phyloP scores from a whole-genome alignment of 2,329 filamentous ascomycete genomes.

The Aspergillus fumigatiaffinis region DNA sequence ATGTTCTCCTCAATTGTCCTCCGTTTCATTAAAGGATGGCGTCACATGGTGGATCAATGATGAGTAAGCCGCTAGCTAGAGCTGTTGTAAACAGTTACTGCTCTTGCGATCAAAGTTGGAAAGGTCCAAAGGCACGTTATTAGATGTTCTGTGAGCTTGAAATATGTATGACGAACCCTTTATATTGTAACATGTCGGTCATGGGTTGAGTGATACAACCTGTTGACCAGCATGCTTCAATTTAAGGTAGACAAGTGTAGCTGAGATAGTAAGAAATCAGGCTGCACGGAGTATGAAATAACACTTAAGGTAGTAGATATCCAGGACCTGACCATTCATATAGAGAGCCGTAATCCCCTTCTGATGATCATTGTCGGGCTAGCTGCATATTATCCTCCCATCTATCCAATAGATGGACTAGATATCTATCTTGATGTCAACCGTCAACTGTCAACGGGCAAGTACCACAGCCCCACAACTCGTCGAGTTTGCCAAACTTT shows the following conservation, averaged over 20 bases:
- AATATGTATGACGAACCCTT: not conserved
- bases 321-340: not conserved
- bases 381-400: not conserved
- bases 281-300: not conserved
- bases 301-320: not conserved
- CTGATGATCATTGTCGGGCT: not conserved
- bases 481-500: not conserved
- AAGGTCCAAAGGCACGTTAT: not conserved
- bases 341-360: not conserved
- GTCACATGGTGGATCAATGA: not conserved
- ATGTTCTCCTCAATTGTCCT: not conserved
- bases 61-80: not conserved
- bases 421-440: not conserved
- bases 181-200: not conserved
- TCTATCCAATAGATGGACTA: too few relatives aligned
- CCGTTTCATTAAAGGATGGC: not conserved
- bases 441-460: not conserved
- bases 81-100: not conserved
- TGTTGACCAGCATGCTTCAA: not conserved
- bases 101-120: not conserved
- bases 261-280: not conserved
- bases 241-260: not conserved
- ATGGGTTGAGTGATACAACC: not conserved
- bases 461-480: constrained; percentile 1
- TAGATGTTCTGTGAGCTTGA: not conserved